Evolutionary conservation across 306 rosid species (phyloP).

Genomic region (Quillaja saponaria): DNA sequence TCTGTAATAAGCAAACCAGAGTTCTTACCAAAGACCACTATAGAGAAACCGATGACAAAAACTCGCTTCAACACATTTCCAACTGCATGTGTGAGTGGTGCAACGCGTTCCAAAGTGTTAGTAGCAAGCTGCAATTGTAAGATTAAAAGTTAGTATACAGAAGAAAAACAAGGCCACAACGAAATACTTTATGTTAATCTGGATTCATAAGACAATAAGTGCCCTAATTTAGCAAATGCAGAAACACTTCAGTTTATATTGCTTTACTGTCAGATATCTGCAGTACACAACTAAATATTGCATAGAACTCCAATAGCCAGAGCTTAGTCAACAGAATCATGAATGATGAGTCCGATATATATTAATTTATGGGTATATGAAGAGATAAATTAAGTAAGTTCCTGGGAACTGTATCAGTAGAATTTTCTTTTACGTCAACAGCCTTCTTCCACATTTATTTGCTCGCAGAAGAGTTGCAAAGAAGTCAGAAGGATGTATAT

Average conservation of each 20-base stretch:
- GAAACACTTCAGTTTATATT: not conserved
- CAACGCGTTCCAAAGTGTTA: slow-evolving; percentile 74
- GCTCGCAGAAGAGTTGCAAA: no score
- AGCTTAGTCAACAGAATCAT: no score
- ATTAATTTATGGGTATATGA: no score
- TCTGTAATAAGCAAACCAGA: not conserved
- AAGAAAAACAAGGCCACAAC: not conserved
- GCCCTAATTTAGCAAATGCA: not conserved
- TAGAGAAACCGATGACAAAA: slow-evolving; percentile 78
- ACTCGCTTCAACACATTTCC: slow-evolving; percentile 84
- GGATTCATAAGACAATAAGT: not conserved
- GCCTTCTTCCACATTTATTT: no score
- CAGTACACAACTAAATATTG: not conserved
- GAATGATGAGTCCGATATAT: no score
- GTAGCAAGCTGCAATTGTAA: slow-evolving; percentile 60
- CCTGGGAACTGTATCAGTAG: no score
- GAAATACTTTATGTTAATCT: not conserved
- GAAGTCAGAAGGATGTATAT: no score
- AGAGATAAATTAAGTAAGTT: no score
- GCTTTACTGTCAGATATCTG: not conserved
- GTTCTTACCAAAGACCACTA: slow-evolving; percentile 65
- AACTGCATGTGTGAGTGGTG: slow-evolving; percentile 78
- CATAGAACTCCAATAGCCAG: no score
- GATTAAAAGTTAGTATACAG: slow-evolving; percentile 4
- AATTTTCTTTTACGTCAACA: no score